Evolutionary conservation across 768 basidiomycete genomes (phyloP).

Genomic region (Pulveroboletus sp.): DNA sequence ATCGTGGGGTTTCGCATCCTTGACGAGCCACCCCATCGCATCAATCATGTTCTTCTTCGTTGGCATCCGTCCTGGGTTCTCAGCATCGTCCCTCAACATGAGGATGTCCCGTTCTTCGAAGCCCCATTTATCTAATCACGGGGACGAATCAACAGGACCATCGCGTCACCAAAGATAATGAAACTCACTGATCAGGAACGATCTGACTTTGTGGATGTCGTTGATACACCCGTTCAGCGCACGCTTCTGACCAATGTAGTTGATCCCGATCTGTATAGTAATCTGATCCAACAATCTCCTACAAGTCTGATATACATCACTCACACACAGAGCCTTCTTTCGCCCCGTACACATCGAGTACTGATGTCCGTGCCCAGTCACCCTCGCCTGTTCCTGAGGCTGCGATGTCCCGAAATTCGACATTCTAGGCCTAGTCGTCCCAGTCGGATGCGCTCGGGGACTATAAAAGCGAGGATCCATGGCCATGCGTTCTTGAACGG

Average conservation of each 20-base stretch:
- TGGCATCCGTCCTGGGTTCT: slow-evolving; percentile 42
- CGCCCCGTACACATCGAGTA: slow-evolving; percentile 50
- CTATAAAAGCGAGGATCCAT: slow-evolving; percentile 10
- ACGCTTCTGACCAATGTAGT: slow-evolving; percentile 62
- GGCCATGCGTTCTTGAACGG: slow-evolving; percentile 11
- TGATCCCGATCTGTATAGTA: slow-evolving; percentile 71
- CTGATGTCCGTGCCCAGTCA: slow-evolving; percentile 25
- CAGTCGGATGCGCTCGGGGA: slow-evolving; percentile 21
- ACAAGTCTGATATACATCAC: slow-evolving; percentile 12
- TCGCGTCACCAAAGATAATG: not conserved
- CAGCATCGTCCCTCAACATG: slow-evolving; percentile 48
- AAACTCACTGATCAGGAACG: slow-evolving; percentile 60
- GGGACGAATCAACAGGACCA: not conserved
- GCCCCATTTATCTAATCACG: slow-evolving; percentile 38
- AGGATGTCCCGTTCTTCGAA: slow-evolving; percentile 55
- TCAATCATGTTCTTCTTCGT: slow-evolving; percentile 52
- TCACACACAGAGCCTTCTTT: slow-evolving; percentile 48
- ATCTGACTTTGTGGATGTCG: slow-evolving; percentile 66
- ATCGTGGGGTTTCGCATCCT: slow-evolving; percentile 63
- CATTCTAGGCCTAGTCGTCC: slow-evolving; percentile 1
- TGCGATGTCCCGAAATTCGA: slow-evolving; percentile 2
- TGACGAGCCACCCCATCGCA: slow-evolving; percentile 65
- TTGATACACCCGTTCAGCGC: slow-evolving; percentile 77
- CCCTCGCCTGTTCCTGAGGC: slow-evolving; percentile 3
- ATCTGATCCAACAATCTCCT: not conserved